phyloP scores from a whole-genome alignment of 2,329 filamentous ascomycete species.

The Monosporascus sp. region DNA sequence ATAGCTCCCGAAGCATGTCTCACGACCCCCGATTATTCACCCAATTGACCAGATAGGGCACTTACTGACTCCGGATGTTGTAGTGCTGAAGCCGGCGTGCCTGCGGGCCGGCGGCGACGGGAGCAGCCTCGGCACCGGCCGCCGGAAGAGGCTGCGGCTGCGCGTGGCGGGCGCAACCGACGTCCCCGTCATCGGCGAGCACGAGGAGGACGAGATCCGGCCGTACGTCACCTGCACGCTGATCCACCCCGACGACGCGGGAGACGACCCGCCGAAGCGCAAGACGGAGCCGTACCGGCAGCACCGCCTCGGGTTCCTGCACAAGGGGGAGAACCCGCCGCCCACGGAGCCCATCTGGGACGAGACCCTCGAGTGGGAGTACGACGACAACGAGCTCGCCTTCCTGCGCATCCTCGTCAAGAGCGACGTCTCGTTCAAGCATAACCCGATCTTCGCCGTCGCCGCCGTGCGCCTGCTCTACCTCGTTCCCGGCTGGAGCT shows the following conservation, averaged over 20 bases:
- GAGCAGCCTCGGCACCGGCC: slow-evolving; percentile 34
- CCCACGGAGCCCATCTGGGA: slow-evolving; percentile 60
- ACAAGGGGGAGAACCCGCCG: slow-evolving; percentile 52
- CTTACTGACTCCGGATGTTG: too few species aligned
- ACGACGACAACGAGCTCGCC: slow-evolving; percentile 59
- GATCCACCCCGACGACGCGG: slow-evolving; percentile 49
- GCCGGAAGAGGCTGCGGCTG: slow-evolving; percentile 46
- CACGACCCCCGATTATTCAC: too few species aligned
- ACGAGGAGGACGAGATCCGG: slow-evolving; percentile 47
- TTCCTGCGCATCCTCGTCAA: slow-evolving; percentile 63
- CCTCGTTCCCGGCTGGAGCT: slow-evolving; percentile 52
- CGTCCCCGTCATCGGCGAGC: slow-evolving; percentile 47
- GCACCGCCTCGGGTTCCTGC: slow-evolving; percentile 52
- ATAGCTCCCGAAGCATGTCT: too few species aligned
- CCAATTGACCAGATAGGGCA: too few species aligned
- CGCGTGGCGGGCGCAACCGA: slow-evolving; percentile 59
- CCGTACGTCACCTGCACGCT: slow-evolving; percentile 63
- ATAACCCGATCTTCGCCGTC: slow-evolving; percentile 58
- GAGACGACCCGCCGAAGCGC: slow-evolving; percentile 47
- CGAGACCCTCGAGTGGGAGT: slow-evolving; percentile 62
- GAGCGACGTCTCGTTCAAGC: slow-evolving; percentile 57
- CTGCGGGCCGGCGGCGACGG: slow-evolving; percentile 52
- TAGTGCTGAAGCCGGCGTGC: slow-evolving; percentile 54
- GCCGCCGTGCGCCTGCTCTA: slow-evolving; percentile 56
- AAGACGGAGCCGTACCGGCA: slow-evolving; percentile 58